Evolutionary conservation across 805 yeast species (phyloP).

Genomic region (Millerozyma acaciae): DNA sequence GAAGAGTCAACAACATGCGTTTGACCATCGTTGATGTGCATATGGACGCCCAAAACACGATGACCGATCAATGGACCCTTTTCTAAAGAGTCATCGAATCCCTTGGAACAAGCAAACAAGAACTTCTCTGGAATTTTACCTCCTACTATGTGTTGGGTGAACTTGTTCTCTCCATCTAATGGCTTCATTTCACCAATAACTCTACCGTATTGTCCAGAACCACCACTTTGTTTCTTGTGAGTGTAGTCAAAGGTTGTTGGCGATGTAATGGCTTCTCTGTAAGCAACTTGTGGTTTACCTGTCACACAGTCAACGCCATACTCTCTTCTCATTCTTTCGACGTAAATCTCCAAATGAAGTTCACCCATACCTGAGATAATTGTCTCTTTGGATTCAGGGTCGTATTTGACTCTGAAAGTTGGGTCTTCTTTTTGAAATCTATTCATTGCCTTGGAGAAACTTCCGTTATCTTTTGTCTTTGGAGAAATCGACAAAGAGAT

Average conservation of each 20-base stretch:
- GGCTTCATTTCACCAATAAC: conserved; percentile 81
- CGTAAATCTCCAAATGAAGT: conserved; percentile 93
- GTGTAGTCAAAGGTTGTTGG: conserved; percentile 83
- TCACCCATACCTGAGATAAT: conserved; percentile 98
- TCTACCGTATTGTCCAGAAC: conserved; percentile 98
- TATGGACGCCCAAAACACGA: conserved; percentile 84
- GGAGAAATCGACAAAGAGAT: conserved; percentile 90
- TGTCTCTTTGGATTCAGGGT: conserved; percentile 89
- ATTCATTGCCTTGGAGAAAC: conserved; percentile 94
- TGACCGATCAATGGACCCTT: conserved; percentile 98
- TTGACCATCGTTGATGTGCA: conserved; percentile 96
- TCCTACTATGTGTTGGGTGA: conserved; percentile 87
- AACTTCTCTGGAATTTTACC: conserved; percentile 96
- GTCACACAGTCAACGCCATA: conserved; percentile 92
- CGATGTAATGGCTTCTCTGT: conserved; percentile 83
- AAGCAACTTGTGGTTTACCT: conserved; percentile 97
- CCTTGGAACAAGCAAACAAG: conserved; percentile 89
- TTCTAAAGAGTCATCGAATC: conserved; percentile 90
- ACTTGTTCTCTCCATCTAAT: conserved; percentile 63
- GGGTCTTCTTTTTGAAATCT: conserved; percentile 99
- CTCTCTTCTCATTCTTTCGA: conserved; percentile 97
- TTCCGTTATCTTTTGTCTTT: conserved; percentile 75
- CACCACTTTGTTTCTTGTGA: conserved; percentile 98
- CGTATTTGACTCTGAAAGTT: conserved; percentile 90
- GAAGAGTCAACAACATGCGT: conserved; percentile 96